Conservation (phyloP, 176 grass and related monocot species). For the Rhynchospora tenuis region DNA sequence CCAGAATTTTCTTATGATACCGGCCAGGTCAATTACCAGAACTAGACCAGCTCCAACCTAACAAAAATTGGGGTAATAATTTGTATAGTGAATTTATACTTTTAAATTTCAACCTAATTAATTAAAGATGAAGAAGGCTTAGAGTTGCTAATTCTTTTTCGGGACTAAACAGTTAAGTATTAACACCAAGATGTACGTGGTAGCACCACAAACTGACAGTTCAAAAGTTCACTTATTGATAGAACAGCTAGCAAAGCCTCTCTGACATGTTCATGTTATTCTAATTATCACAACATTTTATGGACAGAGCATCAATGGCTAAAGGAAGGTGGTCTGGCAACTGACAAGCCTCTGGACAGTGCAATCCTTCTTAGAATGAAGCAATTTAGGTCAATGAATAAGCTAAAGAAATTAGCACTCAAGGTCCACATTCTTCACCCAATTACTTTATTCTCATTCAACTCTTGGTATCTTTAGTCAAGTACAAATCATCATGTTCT, state of each 20-base stretch:
- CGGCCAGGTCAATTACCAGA: background rate
- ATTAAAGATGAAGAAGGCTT: background rate
- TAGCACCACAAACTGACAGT: background rate
- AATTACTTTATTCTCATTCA: background rate
- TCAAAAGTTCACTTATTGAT: background rate
- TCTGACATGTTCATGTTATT: background rate
- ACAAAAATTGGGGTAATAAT: background rate
- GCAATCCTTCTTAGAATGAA: slow-evolving; percentile 31
- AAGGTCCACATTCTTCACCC: background rate
- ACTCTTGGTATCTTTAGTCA: background rate
- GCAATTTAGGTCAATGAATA: slow-evolving; percentile 36
- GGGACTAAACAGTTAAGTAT: background rate
- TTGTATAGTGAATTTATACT: background rate
- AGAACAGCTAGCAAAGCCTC: background rate
- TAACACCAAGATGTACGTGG: background rate
- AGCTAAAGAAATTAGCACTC: slow-evolving; percentile 29
- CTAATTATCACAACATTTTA: background rate
- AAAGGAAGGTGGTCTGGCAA: slow-evolving; percentile 16
- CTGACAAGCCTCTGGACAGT: slow-evolving; percentile 30
- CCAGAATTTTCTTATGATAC: background rate
- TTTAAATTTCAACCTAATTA: background rate
- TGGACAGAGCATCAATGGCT: slow-evolving; percentile 27
- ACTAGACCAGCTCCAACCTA: background rate
- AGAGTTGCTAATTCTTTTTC: background rate
- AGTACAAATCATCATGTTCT: background rate